A percentile compares a stretch with the other conserved stretches of the same genome.
Evolutionary conservation across 148 eudicot species (phyloP).

Genomic region (Fagopyrum tataricum): DNA sequence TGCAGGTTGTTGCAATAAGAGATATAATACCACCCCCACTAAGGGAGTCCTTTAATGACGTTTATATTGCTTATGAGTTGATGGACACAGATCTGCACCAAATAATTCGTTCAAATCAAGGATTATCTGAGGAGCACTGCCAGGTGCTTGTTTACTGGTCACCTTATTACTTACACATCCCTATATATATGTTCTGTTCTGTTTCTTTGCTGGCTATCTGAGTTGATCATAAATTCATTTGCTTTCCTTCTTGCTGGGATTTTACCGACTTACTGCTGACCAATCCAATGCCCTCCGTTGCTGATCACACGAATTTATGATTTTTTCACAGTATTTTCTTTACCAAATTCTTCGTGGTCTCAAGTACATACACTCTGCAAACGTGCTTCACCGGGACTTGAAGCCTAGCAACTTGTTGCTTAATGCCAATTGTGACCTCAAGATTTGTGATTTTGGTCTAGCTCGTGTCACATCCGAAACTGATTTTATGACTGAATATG

Average conservation of each 20-base stretch:
- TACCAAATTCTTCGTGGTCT: slow-evolving; percentile 97
- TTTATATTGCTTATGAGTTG: slow-evolving; percentile 89
- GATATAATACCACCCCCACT: slow-evolving; percentile 91
- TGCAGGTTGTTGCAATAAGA: slow-evolving; percentile 88
- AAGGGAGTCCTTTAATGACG: slow-evolving; percentile 77
- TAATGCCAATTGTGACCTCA: slow-evolving; percentile 93
- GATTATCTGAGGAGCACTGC: slow-evolving; percentile 85
- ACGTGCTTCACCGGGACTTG: slow-evolving; percentile 90
- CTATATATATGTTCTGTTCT: not conserved
- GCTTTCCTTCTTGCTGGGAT: not conserved
- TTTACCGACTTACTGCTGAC: not conserved
- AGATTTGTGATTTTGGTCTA: slow-evolving; percentile 95
- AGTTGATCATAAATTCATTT: not conserved
- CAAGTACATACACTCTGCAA: slow-evolving; percentile 97
- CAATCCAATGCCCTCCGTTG: not conserved
- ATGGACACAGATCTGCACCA: slow-evolving; percentile 99
- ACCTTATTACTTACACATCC: not conserved
- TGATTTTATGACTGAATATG: slow-evolving; percentile 96
- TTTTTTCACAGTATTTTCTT: slow-evolving; percentile 75
- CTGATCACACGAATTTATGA: not conserved
- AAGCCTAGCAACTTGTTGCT: slow-evolving; percentile 97
- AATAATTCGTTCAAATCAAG: slow-evolving; percentile 90
- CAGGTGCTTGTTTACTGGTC: slow-evolving; percentile 42
- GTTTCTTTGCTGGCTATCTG: not conserved
- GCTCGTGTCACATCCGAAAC: slow-evolving; percentile 93